Evolutionary conservation across 2,329 filamentous ascomycete genomes (phyloP).

Genomic region (Aspergillus nomiae): DNA sequence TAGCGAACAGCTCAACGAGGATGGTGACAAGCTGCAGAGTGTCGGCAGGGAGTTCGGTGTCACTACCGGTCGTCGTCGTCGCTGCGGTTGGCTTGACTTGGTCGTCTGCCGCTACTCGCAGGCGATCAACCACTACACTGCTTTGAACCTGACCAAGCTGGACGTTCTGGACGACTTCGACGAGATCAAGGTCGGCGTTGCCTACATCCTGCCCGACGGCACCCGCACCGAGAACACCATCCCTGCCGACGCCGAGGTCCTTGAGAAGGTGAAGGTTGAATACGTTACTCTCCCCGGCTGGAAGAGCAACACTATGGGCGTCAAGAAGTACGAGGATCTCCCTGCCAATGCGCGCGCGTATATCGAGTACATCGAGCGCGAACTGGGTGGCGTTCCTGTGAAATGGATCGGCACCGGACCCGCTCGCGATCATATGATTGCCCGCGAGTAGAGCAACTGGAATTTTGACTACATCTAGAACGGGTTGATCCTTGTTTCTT

Average conservation of each 20-base stretch:
- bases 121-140: constrained; percentile 55
- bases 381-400: constrained; percentile 57
- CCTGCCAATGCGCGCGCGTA: constrained; percentile 61
- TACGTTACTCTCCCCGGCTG: constrained; percentile 64
- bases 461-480: not conserved
- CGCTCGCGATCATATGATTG: constrained; percentile 63
- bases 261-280: constrained; percentile 57
- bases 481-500: constrained; percentile 1
- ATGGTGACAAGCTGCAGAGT: constrained; percentile 59
- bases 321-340: constrained; percentile 58
- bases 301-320: constrained; percentile 61
- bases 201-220: constrained; percentile 56
- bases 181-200: constrained; percentile 62
- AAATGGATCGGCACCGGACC: constrained; percentile 67
- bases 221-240: constrained; percentile 54
- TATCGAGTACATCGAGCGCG: constrained; percentile 62
- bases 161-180: constrained; percentile 66
- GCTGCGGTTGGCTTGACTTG: constrained; percentile 67
- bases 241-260: constrained; percentile 57
- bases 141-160: constrained; percentile 65
- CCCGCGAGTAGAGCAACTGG: constrained; percentile 33
- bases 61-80: constrained; percentile 62
- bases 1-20: constrained; percentile 60
- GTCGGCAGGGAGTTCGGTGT: constrained; percentile 59
- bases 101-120: constrained; percentile 66